These are phyloP conservation scores for Candida oleophila DNA, from an alignment of 805 yeast species.

Conservation along the genomic window DNA sequence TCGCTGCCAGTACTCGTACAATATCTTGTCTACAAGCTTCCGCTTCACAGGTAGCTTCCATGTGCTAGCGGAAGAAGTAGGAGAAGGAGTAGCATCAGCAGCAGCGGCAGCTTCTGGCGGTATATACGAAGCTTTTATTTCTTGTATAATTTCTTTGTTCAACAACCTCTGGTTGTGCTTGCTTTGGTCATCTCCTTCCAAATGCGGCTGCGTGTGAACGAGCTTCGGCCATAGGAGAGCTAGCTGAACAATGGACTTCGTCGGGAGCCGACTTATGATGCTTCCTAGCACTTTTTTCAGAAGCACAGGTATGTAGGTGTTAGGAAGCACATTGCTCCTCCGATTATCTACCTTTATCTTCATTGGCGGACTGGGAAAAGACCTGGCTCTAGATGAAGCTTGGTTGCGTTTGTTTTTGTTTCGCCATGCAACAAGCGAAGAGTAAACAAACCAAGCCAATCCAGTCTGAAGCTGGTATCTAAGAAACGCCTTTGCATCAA, in stretches of 20 bases:
- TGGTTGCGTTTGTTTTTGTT: conserved; percentile 2
- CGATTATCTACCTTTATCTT: conserved; percentile 1
- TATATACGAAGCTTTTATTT: conserved; percentile 7
- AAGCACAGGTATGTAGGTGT: conserved; percentile 36
- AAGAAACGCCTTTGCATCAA: neutral
- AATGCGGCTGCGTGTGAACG: conserved; percentile 26
- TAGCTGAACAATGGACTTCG: conserved; percentile 31
- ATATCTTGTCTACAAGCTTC: conserved; percentile 42
- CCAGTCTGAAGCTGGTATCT: neutral
- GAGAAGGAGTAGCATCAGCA: neutral
- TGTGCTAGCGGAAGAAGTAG: neutral
- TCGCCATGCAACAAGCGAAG: neutral
- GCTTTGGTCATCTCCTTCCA: conserved; percentile 9
- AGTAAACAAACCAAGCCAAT: neutral
- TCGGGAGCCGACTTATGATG: conserved; percentile 29
- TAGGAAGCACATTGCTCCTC: conserved; percentile 33
- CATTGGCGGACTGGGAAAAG: no score
- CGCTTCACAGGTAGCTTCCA: conserved; percentile 23
- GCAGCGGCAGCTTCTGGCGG: neutral
- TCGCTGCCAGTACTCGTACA: conserved; percentile 49
- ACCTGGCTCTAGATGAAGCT: no score
- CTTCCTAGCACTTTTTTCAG: conserved; percentile 16
- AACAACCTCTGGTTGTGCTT: conserved; percentile 18
- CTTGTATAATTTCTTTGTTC: conserved; percentile 18
- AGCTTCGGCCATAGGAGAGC: conserved; percentile 34